Percentiles rank a stretch among this genome's conserved stretches.
phyloP scores from a whole-genome alignment of 169 alveolate species.

The Babesia caballi region DNA sequence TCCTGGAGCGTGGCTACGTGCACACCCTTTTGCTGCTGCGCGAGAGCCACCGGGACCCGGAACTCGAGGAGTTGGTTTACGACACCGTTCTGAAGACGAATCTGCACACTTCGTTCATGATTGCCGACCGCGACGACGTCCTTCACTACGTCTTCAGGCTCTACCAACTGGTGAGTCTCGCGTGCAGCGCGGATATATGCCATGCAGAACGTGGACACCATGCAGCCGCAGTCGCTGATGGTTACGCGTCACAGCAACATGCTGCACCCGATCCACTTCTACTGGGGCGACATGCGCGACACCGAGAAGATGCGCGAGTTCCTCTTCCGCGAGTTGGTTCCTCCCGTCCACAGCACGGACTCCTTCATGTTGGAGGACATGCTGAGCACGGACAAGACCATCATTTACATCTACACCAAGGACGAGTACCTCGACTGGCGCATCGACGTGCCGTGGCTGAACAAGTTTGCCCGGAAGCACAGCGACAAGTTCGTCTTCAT shows the following conservation, averaged over 20 bases:
- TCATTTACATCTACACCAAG: constrained; percentile 56
- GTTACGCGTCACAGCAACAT: constrained; percentile 8
- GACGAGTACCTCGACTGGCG: constrained; percentile 28
- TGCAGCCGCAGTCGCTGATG: constrained; percentile 3
- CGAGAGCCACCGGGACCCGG: not conserved
- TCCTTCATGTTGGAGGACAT: constrained; percentile 54
- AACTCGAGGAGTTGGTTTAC: not conserved
- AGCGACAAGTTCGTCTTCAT: constrained; percentile 46
- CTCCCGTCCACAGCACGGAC: constrained; percentile 51
- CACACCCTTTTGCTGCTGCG: constrained; percentile 15
- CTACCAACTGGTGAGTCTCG: not conserved
- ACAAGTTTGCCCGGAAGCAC: constrained; percentile 36
- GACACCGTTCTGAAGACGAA: constrained; percentile 16
- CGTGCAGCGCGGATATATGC: not conserved
- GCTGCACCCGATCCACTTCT: constrained; percentile 10
- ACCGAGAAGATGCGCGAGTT: constrained; percentile 10
- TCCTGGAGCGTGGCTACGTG: constrained; percentile 41
- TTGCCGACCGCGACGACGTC: constrained; percentile 3
- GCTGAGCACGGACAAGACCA: constrained; percentile 37
- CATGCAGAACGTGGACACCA: not conserved
- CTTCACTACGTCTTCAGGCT: not conserved
- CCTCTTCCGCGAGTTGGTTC: constrained; percentile 36
- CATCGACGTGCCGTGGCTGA: constrained; percentile 32
- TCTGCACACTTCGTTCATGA: constrained; percentile 5
- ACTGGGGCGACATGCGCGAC: constrained; percentile 6